Percentiles rank a stretch among this genome's conserved stretches.
phyloP scores from a whole-genome alignment of 257 asterid genomes.

The Salvia hispanica region DNA sequence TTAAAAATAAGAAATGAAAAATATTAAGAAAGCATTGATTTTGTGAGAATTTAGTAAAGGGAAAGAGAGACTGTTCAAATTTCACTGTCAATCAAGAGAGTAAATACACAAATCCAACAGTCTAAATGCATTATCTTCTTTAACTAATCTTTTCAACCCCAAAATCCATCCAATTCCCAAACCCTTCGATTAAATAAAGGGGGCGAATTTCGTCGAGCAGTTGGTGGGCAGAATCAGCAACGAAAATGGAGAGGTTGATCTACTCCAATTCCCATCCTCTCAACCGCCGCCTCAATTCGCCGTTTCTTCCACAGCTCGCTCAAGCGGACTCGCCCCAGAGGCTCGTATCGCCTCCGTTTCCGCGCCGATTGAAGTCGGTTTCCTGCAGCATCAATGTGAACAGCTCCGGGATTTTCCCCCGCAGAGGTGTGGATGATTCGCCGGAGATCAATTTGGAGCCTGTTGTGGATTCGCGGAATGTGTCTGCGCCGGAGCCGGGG shows the following conservation, averaged over 20 bases:
- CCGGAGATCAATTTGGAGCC: constrained; percentile 27
- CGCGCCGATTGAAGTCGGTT: constrained; percentile 38
- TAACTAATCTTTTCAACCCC: constrained; percentile 25
- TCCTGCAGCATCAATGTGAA: constrained; percentile 39
- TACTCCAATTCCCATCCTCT: constrained; percentile 56
- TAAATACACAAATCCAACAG: neutral
- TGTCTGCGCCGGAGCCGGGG: constrained; percentile 41
- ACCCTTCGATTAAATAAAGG: neutral
- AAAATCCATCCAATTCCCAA: neutral
- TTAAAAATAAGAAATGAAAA: neutral
- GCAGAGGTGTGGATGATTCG: constrained; percentile 17
- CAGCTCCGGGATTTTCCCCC: constrained; percentile 31
- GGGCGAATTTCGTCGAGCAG: neutral
- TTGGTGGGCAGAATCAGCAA: neutral
- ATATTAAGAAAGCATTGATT: neutral
- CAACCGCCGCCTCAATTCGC: constrained; percentile 36
- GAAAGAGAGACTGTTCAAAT: constrained; percentile 17
- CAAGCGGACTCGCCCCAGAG: constrained; percentile 34
- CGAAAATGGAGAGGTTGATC: constrained; percentile 70
- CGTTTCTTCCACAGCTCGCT: constrained; percentile 48
- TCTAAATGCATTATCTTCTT: constrained; percentile 33
- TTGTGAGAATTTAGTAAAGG: too few relatives aligned
- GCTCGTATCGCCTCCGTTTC: constrained; percentile 29
- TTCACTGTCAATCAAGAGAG: neutral
- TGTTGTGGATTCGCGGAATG: constrained; percentile 40